Evolutionary conservation across 352 stramenopile species (phyloP).

Genomic region (Phytophthora litchii): DNA sequence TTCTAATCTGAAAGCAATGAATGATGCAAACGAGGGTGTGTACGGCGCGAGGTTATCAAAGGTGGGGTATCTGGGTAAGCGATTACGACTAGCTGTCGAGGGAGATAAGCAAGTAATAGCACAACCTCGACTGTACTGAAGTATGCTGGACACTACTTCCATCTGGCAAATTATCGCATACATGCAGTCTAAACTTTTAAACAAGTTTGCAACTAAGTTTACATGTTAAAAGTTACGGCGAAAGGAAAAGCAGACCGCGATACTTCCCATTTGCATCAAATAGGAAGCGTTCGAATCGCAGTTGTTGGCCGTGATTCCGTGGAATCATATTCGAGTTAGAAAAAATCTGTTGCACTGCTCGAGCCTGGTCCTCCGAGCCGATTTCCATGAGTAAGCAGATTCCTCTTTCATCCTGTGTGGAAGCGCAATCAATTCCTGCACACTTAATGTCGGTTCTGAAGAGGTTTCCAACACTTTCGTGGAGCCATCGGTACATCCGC

Average conservation of each 20-base stretch:
- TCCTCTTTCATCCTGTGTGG: background rate
- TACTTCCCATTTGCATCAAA: conserved; percentile 45
- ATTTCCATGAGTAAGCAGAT: conserved; percentile 59
- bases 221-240: conserved; percentile 8
- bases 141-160: no score
- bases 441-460: conserved; percentile 18
- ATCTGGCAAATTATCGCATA: no score
- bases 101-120: no score
- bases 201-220: no score
- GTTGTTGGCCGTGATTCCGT: background rate
- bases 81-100: no score
- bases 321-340: background rate
- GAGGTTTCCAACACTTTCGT: conserved; percentile 39
- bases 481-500: conserved; percentile 57
- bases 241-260: conserved; percentile 47
- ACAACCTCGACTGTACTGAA: no score
- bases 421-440: background rate
- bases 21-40: no score
- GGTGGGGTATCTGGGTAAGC: no score
- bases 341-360: conserved; percentile 53
- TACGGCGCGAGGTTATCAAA: no score
- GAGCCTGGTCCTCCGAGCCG: conserved; percentile 58
- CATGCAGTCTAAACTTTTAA: no score
- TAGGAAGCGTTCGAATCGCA: conserved; percentile 45
- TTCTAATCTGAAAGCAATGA: no score